Base-by-base conservation (phyloP, 495 filamentous ascomycete species). In the Hypoxylon subgilvum region DNA sequence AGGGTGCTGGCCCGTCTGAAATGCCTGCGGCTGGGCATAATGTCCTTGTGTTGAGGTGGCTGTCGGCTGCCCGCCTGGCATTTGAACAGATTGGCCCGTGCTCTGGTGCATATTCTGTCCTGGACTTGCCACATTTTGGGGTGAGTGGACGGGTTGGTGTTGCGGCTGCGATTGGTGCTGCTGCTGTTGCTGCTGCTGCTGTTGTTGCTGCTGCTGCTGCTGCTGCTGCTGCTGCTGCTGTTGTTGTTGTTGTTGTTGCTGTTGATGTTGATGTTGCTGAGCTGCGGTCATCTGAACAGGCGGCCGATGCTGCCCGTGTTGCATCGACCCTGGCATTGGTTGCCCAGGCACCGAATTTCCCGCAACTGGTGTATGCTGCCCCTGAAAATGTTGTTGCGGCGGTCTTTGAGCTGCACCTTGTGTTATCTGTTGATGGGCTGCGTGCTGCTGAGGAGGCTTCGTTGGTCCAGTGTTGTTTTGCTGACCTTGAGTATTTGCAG, bases 271-370 rank as follows among this genome's bases (percentile, higher is more conserved):
- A 27, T 27, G 23, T 8, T 27, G 23, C 23, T 66, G 66, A 23
- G 17, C 45, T 13, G 54, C 39, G 13, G 14, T 22, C 10, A 31
- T 41, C 6, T 59, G 63, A 16, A 43, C 28, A 35, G 54, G 49
- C 13, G 60, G 54, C 14, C 40, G 45, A 46, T 32, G 17, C 27
- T 57, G 57, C 6, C 55, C 52, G 21, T 64, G 39, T 32, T 63
- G 60, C 14, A 48, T 4, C 22, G n/a, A 10, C 3, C 27, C 32
- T 19, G 36, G 46, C 10, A 47, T 45, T 36, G 42, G 48, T n/a
- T 63, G 48, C 1, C 46, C 52, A 22, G 31, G 1, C 2, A 42
- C 27, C 14, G 50, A 23, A 17, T 21, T 30, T 30, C 52, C 52
- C n/a, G 27, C 4, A 44, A 17, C 12, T 12, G 36, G 18, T 17